Evolutionary conservation across 208 protist species (phyloP), one percentile per base, ranked within the genome.

Genomic region (Wallacemonas sp.): DNA sequence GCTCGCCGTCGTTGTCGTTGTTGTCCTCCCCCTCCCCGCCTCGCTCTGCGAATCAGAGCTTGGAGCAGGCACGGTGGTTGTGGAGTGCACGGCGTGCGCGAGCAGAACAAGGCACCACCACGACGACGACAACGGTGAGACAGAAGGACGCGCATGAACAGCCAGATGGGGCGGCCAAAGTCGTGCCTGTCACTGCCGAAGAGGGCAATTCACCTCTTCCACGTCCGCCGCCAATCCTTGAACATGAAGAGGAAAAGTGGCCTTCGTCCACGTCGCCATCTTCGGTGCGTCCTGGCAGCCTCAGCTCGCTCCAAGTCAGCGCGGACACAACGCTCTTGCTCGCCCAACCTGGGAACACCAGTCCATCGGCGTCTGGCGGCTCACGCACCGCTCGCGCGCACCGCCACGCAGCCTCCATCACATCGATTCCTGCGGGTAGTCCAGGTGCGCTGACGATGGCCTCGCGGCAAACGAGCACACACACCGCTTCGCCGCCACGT

Each of bases 21-120:
- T 9, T 21, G 2, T 24, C 28, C 15, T 58, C 22, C 28, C 26
- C 51, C 24, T 34, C 47, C 19, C 47, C 47, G n/a, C 33, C 47
- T 12, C 27, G 9, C 6, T 55, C 47, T 11, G 24, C 47, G 2
- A 58, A 38, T n/a, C 51, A 21, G 19, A 58, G 51, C 19, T 31
- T 6, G 5, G 51, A 58, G 19, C 30, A 58, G 27, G 51, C 51
- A n/a, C 51, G 51, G 8, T 58, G 51, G 51, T 19, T 58, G 51
- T 58, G 51, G 51, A 42, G 30, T 9, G 51, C 51, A 8, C 51
- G 51, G 2, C 51, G 51, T 24, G 51, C 24, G 21, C 51, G 51
- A 4, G 14, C 24, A 5, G 28, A 33, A 34, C 9, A 38, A 22
- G 51, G 4, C 26, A 17, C 5, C 9, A 21, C 42, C 15, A 49